Conservation (phyloP, 257 asterid species). For the Solanum sparsipilum region DNA sequence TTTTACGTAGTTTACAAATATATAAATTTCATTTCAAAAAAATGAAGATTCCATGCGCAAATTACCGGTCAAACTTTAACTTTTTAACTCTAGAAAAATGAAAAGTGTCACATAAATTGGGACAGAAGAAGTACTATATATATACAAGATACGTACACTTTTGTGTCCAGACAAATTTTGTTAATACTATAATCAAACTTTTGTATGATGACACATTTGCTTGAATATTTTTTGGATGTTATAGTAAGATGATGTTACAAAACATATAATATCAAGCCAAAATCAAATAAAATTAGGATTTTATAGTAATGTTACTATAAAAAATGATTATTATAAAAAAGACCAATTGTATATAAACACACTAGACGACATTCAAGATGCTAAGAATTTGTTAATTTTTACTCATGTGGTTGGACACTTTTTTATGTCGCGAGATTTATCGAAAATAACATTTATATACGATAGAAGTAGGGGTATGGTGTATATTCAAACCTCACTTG, state of each 20-base stretch:
- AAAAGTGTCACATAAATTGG: too few species aligned
- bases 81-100: too few species aligned
- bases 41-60: too few species aligned
- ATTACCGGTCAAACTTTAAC: too few species aligned
- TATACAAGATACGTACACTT: not conserved
- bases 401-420: not conserved
- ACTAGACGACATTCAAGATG: not conserved
- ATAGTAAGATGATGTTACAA: not conserved
- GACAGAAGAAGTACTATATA: not conserved
- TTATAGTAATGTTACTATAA: not conserved
- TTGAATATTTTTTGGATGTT: not conserved
- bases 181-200: not conserved
- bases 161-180: not conserved
- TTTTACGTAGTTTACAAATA: too few species aligned
- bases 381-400: not conserved
- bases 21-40: too few species aligned
- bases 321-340: not conserved
- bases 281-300: not conserved
- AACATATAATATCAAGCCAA: not conserved
- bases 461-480: not conserved
- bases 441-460: not conserved
- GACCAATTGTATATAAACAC: not conserved
- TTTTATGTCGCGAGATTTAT: not conserved
- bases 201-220: not conserved
- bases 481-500: fast-evolving